Evolutionary conservation across 2,329 filamentous ascomycete genomes (phyloP).

Genomic region (Nothophaeocryptopus gaeumannii): DNA sequence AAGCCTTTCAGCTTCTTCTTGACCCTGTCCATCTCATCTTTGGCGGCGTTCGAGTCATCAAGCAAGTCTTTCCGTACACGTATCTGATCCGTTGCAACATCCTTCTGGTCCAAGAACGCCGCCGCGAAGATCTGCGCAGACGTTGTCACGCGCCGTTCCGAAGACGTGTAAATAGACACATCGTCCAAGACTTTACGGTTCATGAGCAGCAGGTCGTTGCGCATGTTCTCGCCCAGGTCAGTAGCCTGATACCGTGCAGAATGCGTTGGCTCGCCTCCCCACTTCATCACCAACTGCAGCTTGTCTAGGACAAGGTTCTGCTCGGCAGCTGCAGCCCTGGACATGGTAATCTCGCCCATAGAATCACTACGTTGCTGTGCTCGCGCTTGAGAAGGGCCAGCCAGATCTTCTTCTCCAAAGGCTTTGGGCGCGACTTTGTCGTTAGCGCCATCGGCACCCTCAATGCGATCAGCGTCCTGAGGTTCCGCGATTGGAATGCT

Average conservation of each 20-base stretch:
- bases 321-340: constrained; percentile 87
- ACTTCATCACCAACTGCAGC: constrained; percentile 95
- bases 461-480: constrained; percentile 12
- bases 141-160: constrained; percentile 87
- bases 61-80: constrained; percentile 89
- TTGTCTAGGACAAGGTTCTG: constrained; percentile 94
- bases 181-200: constrained; percentile 90
- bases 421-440: constrained; percentile 2
- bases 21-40: constrained; percentile 99
- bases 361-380: constrained; percentile 72
- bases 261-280: constrained; percentile 97
- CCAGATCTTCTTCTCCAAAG: constrained; percentile 24
- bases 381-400: constrained; percentile 40
- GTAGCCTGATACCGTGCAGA: constrained; percentile 94
- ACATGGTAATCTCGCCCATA: constrained; percentile 84
- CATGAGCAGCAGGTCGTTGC: constrained; percentile 88
- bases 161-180: constrained; percentile 92
- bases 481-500: constrained; percentile 14
- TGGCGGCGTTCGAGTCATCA: constrained; percentile 96
- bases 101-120: constrained; percentile 82
- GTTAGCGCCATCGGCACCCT: constrained; percentile 3
- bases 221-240: constrained; percentile 91
- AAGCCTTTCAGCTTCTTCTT: constrained; percentile 98
- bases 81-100: constrained; percentile 81
- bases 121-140: constrained; percentile 95